phyloP scores from a whole-genome alignment of 257 asterid species.

The Jaltomata sinuosa region DNA sequence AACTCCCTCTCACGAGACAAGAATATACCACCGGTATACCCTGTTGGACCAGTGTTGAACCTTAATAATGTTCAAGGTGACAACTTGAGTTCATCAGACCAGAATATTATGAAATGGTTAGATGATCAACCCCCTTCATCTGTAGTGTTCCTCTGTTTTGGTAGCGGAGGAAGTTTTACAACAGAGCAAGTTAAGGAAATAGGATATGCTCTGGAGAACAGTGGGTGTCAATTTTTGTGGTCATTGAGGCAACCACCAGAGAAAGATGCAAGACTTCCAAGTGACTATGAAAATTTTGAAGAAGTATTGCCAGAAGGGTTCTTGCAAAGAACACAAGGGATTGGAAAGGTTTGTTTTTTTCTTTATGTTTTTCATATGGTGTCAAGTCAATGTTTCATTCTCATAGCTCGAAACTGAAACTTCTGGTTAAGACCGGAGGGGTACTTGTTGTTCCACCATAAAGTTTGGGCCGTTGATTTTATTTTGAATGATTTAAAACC shows the following conservation, averaged over 20 bases:
- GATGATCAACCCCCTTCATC: conserved; percentile 6
- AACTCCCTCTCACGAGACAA: conserved; percentile 4
- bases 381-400: not conserved
- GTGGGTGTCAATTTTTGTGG: conserved; percentile 44
- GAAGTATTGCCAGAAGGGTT: conserved; percentile 23
- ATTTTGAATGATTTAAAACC: not conserved
- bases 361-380: not conserved
- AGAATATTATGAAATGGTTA: conserved; percentile 22
- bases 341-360: conserved; percentile 9
- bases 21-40: conserved; percentile 22
- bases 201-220: conserved; percentile 26
- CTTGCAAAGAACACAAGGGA: conserved; percentile 8
- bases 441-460: not conserved
- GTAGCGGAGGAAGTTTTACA: conserved; percentile 5
- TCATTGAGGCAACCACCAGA: conserved; percentile 21
- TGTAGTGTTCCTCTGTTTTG: conserved; percentile 21
- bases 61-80: not conserved
- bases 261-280: not conserved
- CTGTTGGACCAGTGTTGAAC: conserved; percentile 25
- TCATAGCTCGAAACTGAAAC: not conserved
- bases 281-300: not conserved
- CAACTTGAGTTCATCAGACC: not conserved
- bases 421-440: not conserved
- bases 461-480: not conserved
- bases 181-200: conserved; percentile 18